Base-by-base conservation (phyloP, 2,329 filamentous ascomycete genomes). In the Neofusicoccum ribis region DNA sequence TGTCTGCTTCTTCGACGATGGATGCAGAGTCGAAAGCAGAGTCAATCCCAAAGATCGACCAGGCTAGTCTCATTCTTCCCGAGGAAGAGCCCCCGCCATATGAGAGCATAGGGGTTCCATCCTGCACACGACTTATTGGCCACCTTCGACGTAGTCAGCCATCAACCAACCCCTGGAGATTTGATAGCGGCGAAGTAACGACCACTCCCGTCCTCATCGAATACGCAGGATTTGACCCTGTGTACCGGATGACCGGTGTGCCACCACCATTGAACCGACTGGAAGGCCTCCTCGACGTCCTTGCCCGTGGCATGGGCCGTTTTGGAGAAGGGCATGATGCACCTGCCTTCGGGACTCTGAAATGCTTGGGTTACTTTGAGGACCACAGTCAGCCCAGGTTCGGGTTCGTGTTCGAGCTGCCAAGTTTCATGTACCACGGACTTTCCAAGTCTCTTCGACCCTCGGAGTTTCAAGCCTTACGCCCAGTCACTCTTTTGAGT, bases 391-490 rank as follows among this genome's bases (percentile, higher is more conserved):
- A 91, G 64, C 80, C 81, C 0, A 84, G 91, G 9, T 86, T 92
- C 63, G 91, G 91, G 5, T 81, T 94, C 11, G 84, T 94, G 11
- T 94, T 92, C 71, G 88, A 90, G 58, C 86, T 93, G 36, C 91
- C 91, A 1, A 82, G 85, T 1, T 77, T 76, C 8, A 75, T 81
- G 12, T 78, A 79, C 67, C 77, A 77, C 9, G 75, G 76, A 68
- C 62, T 75, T 61, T 81, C 84, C 8, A 89, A 91, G 76, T 84
- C 86, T 68, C 80, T 86, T 9, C 73, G 76, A 54, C 63, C 70
- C 36, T 17, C 70, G 27, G 74, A 74, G 20, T 72, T 63, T 17
- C 50, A 62, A 39, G 31, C 77, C n/a, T 68, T 80, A 27, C 73
- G 74, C 58, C 80, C 81, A 34, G 74, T 78, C 15, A 83, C 80